These are phyloP conservation scores for Metschnikowia kofuensis DNA, from an alignment of 805 yeast species.

Conservation along the genomic window DNA sequence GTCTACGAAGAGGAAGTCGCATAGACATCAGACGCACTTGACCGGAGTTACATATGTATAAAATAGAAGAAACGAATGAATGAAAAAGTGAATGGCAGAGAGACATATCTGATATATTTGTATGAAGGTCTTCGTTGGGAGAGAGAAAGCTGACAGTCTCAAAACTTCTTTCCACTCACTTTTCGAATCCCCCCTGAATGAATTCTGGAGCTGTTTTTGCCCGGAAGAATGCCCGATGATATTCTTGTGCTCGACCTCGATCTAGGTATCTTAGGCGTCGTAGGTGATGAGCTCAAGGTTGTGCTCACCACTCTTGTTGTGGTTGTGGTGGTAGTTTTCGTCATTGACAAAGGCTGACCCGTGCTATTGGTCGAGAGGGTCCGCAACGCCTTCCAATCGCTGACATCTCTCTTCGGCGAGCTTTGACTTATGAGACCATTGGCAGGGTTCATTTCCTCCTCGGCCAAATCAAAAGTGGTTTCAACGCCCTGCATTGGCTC, in stretches of 20 bases:
- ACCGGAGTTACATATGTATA: background rate
- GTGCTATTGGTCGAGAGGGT: constrained; percentile 34
- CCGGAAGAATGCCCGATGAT: constrained; percentile 15
- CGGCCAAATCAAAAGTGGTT: constrained; percentile 11
- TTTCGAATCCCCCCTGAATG: constrained; percentile 19
- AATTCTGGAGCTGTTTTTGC: constrained; percentile 13
- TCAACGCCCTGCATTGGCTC: constrained; percentile 23
- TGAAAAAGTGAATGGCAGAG: background rate
- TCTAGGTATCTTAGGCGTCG: constrained; percentile 22
- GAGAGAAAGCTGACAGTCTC: background rate
- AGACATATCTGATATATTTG: too few species aligned
- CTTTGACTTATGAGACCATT: constrained; percentile 16
- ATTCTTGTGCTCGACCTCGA: constrained; percentile 17
- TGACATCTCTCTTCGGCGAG: constrained; percentile 25
- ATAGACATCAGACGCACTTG: background rate
- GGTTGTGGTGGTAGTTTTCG: constrained; percentile 45
- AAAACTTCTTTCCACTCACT: constrained; percentile 17
- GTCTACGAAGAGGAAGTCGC: constrained; percentile 6
- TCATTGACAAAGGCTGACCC: constrained; percentile 34
- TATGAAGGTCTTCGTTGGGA: background rate
- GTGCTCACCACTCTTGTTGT: constrained; percentile 50
- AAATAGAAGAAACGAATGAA: constrained; percentile 6
- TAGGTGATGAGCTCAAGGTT: constrained; percentile 34
- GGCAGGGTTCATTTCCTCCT: constrained; percentile 16
- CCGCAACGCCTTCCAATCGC: constrained; percentile 40